Evolutionary conservation across 805 yeast species (phyloP).

Genomic region (Hanseniaspora mollemarum): DNA sequence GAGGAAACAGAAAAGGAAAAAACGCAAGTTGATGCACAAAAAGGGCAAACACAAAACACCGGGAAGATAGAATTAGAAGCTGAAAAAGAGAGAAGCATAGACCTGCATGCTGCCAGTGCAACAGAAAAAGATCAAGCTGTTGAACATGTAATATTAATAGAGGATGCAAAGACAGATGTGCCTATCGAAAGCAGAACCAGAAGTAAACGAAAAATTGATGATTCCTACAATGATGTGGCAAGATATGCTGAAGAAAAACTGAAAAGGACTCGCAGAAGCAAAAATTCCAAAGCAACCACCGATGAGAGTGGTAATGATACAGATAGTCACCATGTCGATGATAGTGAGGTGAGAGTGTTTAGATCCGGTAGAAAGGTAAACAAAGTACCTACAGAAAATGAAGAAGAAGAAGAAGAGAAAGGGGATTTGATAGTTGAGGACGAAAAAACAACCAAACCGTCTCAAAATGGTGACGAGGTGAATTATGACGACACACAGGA

Average conservation of each 20-base stretch:
- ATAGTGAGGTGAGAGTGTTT: conserved; percentile 13
- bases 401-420: not conserved
- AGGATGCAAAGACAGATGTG: not conserved
- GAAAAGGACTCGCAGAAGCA: conserved; percentile 8
- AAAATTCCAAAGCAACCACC: conserved; percentile 14
- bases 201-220: conserved; percentile 7
- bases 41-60: too few relatives aligned
- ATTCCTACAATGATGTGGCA: not conserved
- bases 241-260: not conserved
- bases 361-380: conserved; percentile 13
- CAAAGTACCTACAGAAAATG: not conserved
- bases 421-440: not conserved
- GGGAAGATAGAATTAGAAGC: too few relatives aligned
- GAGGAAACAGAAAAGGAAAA: conserved; percentile 5
- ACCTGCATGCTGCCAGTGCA: too few relatives aligned
- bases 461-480: not conserved
- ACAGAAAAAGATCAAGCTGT: not conserved
- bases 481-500: not conserved
- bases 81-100: too few relatives aligned
- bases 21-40: conserved; percentile 17
- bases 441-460: not conserved
- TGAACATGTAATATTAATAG: not conserved
- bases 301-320: conserved; percentile 7
- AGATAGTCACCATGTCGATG: too few relatives aligned
- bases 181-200: conserved; percentile 6